phyloP scores from a whole-genome alignment of 1,139 yeast species.

The Protomyces macrosporus region DNA sequence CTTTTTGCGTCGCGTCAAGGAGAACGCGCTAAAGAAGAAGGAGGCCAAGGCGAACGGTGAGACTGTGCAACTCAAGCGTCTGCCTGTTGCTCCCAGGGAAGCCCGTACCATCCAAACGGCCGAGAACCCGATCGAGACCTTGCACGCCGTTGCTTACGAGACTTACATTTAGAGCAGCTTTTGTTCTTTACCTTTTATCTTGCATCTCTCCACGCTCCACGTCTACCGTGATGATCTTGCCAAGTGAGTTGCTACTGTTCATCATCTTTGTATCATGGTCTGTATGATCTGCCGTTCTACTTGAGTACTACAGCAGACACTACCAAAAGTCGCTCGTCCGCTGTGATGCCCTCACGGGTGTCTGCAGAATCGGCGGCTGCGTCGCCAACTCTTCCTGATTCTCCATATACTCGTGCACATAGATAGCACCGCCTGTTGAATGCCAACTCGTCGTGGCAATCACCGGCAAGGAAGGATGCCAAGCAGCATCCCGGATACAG shows the following conservation, averaged over 20 bases:
- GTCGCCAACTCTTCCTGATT: neutral
- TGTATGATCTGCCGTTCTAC: no score
- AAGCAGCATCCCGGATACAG: constrained; percentile 33
- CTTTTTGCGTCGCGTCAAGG: constrained; percentile 95
- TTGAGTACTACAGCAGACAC: no score
- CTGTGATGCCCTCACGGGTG: neutral
- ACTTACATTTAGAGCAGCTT: neutral
- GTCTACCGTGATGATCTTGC: no score
- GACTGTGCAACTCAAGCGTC: constrained; percentile 90
- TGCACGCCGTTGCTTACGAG: constrained; percentile 97
- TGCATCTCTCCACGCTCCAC: no score
- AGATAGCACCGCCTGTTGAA: constrained; percentile 31
- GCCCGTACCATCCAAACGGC: constrained; percentile 73
- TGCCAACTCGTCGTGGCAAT: constrained; percentile 32
- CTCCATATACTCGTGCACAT: constrained; percentile 30
- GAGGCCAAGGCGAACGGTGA: constrained; percentile 95
- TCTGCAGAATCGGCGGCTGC: neutral
- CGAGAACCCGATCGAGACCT: constrained; percentile 87
- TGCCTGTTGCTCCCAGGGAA: constrained; percentile 96
- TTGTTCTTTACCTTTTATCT: no score
- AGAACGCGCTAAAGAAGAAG: constrained; percentile 86
- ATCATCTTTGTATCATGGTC: no score
- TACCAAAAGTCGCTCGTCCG: no score
- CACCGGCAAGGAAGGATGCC: constrained; percentile 34
- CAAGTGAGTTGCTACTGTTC: no score